Evolutionary conservation across 2,329 filamentous ascomycete species (phyloP).

Genomic region (Claviceps sp.): DNA sequence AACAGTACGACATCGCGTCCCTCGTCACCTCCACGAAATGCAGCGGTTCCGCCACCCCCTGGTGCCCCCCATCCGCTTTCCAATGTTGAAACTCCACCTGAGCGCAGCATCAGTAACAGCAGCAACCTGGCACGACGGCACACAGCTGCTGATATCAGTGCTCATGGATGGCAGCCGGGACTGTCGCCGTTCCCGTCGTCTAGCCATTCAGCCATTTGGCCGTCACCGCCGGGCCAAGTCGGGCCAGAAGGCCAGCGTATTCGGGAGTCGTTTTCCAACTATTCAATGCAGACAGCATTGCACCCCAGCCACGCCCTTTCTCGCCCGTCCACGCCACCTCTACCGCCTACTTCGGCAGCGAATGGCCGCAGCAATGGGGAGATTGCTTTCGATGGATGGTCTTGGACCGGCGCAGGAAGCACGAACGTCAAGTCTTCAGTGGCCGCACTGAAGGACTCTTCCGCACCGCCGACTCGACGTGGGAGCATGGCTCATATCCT

Average conservation of each 20-base stretch:
- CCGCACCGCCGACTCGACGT: slow-evolving; percentile 40
- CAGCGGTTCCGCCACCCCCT: slow-evolving; percentile 49
- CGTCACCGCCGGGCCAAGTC: slow-evolving; percentile 38
- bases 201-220: slow-evolving; percentile 40
- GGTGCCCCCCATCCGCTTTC: slow-evolving; percentile 55
- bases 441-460: slow-evolving; percentile 34
- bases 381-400: slow-evolving; percentile 41
- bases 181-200: slow-evolving; percentile 52
- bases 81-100: slow-evolving; percentile 46
- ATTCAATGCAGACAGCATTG: slow-evolving; percentile 33
- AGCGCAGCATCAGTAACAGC: slow-evolving; percentile 19
- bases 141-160: slow-evolving; percentile 89
- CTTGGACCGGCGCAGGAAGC: slow-evolving; percentile 36
- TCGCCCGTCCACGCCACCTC: slow-evolving; percentile 39
- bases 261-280: slow-evolving; percentile 42
- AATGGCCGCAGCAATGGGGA: slow-evolving; percentile 26
- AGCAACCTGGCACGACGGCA: slow-evolving; percentile 58
- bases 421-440: slow-evolving; percentile 37
- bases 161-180: slow-evolving; percentile 59
- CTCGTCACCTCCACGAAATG: slow-evolving; percentile 63
- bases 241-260: slow-evolving; percentile 40
- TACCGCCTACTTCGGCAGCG: slow-evolving; percentile 25
- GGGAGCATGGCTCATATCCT: slow-evolving; percentile 51
- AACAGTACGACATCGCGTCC: slow-evolving; percentile 49
- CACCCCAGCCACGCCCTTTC: slow-evolving; percentile 31